Conservation (phyloP, 371 early-diverging fungal species). For the Circinella minor region DNA sequence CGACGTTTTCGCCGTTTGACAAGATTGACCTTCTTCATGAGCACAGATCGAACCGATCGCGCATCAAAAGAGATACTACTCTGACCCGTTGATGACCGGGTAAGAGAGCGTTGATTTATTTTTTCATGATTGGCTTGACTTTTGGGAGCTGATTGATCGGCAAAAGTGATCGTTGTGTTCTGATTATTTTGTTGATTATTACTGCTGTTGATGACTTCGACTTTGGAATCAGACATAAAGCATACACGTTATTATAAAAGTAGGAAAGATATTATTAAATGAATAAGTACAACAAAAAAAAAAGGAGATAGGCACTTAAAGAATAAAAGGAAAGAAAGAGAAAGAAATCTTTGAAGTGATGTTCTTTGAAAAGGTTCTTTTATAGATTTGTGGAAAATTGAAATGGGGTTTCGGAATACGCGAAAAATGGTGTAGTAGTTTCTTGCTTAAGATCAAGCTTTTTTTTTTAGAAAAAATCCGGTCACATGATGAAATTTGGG, state of each 20-base stretch:
- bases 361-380: neutral
- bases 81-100: conserved; percentile 41
- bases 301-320: too few relatives aligned
- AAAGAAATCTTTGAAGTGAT: neutral
- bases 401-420: too few relatives aligned
- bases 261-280: too few relatives aligned
- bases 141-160: conserved; percentile 20
- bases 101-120: conserved; percentile 32
- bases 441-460: neutral
- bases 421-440: too few relatives aligned
- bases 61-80: conserved; percentile 43
- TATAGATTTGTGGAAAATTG: neutral
- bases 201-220: neutral
- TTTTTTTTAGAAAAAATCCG: neutral
- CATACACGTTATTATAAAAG: neutral
- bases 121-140: conserved; percentile 33
- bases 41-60: conserved; percentile 42
- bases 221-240: conserved; percentile 8
- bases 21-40: conserved; percentile 48
- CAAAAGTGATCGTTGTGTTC: conserved; percentile 33
- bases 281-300: too few relatives aligned
- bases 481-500: conserved; percentile 10
- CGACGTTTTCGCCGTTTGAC: conserved; percentile 38
- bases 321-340: neutral
- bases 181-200: conserved; percentile 7